Conservation (phyloP, 441 rosid genomes). For the Isatis lusitanica region DNA sequence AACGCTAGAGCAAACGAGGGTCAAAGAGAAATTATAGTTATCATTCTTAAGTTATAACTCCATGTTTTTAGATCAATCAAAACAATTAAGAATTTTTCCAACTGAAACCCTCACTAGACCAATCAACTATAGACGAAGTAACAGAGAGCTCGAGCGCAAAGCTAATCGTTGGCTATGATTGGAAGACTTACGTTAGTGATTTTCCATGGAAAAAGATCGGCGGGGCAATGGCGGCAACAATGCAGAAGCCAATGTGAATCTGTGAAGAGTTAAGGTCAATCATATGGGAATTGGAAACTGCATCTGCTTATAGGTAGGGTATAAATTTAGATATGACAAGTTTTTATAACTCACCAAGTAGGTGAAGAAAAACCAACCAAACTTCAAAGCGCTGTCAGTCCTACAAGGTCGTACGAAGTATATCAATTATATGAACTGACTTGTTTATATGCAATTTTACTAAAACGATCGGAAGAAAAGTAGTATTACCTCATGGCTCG, state of each 20-base stretch:
- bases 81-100: not conserved
- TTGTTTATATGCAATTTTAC: not conserved
- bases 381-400: slow-evolving; percentile 90
- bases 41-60: not conserved
- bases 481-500: slow-evolving; percentile 77
- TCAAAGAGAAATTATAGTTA: not conserved
- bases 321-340: not conserved
- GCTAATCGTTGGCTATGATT: not conserved
- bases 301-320: not conserved
- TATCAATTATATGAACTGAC: not conserved
- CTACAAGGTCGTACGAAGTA: slow-evolving; percentile 43
- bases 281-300: not conserved
- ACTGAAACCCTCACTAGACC: not conserved
- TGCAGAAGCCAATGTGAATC: slow-evolving; percentile 85
- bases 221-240: slow-evolving; percentile 91
- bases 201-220: slow-evolving; percentile 84
- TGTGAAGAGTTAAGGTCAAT: slow-evolving; percentile 37
- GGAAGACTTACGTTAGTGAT: slow-evolving; percentile 78
- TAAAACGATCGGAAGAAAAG: not conserved
- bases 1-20: not conserved
- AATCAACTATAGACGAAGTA: slow-evolving; percentile 6
- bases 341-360: slow-evolving; percentile 62
- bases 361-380: slow-evolving; percentile 84
- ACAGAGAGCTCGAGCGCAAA: not conserved
- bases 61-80: not conserved